phyloP scores from a whole-genome alignment of 495 filamentous ascomycete genomes.

The Ascodesmis nigricans region DNA sequence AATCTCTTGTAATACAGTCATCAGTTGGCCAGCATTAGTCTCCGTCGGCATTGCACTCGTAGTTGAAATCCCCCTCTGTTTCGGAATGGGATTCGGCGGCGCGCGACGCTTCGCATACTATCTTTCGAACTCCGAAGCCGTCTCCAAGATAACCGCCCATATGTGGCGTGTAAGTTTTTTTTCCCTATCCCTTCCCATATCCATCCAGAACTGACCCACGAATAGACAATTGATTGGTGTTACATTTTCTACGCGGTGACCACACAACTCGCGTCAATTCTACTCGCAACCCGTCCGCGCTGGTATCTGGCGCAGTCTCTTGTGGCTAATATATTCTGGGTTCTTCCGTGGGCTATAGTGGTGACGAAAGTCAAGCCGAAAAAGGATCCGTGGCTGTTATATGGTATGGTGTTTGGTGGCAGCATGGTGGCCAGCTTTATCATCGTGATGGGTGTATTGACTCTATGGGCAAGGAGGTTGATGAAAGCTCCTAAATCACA shows the following conservation, averaged over 20 bases:
- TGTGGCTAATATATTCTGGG: conserved; percentile 40
- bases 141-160: conserved; percentile 37
- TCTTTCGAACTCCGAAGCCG: conserved; percentile 31
- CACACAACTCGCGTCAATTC: conserved; percentile 40
- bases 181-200: neutral
- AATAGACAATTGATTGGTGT: conserved; percentile 42
- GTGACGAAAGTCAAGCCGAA: conserved; percentile 30
- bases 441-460: conserved; percentile 30
- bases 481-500: no score
- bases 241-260: conserved; percentile 51
- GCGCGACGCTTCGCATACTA: conserved; percentile 37
- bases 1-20: conserved; percentile 14
- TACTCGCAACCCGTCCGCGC: conserved; percentile 40
- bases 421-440: conserved; percentile 44
- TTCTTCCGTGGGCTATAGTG: conserved; percentile 49
- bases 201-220: neutral
- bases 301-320: conserved; percentile 49
- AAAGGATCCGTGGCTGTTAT: conserved; percentile 39
- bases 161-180: conserved; percentile 37
- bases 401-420: conserved; percentile 47
- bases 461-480: conserved; percentile 35
- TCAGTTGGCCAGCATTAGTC: conserved; percentile 33
- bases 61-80: conserved; percentile 39
- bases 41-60: conserved; percentile 30
- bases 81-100: conserved; percentile 39